phyloP scores from a whole-genome alignment of 495 filamentous ascomycete genomes.

The Trichoderma erinaceum region DNA sequence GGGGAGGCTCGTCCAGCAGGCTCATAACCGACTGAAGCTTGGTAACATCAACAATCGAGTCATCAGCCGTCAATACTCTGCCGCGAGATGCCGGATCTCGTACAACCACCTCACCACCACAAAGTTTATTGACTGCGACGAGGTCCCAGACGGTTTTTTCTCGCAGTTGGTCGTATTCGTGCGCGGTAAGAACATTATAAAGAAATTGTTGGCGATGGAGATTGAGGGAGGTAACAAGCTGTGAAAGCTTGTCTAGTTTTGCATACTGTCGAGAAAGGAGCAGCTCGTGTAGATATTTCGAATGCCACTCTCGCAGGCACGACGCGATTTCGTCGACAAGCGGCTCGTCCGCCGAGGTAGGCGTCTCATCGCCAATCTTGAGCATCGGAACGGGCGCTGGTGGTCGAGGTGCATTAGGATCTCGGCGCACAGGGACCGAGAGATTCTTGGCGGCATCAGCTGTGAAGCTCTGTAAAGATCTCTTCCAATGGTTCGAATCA shows the following conservation, averaged over 20 bases:
- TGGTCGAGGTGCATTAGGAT: constrained; percentile 64
- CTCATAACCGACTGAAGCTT: constrained; percentile 94
- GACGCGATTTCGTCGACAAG: constrained; percentile 96
- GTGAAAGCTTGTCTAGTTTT: constrained; percentile 72
- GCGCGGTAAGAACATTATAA: constrained; percentile 82
- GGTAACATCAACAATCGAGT: constrained; percentile 87
- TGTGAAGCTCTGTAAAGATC: constrained; percentile 22
- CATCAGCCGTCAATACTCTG: constrained; percentile 79
- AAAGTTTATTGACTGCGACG: constrained; percentile 86
- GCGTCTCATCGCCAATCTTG: constrained; percentile 94
- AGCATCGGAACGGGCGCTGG: constrained; percentile 93
- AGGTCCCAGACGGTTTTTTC: constrained; percentile 92
- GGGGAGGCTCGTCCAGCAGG: constrained; percentile 73
- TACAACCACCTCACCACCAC: constrained; percentile 87
- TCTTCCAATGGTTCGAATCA: constrained; percentile 22
- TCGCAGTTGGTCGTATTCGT: constrained; percentile 68
- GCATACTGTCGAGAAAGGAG: constrained; percentile 74
- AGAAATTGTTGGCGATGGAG: constrained; percentile 79
- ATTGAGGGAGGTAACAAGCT: constrained; percentile 72
- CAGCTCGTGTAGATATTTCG: constrained; percentile 92
- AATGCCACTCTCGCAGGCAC: constrained; percentile 95
- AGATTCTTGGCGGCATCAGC: constrained; percentile 31
- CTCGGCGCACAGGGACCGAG: constrained; percentile 37
- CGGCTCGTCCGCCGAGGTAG: constrained; percentile 79
- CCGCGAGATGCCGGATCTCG: constrained; percentile 78